Conservation (phyloP, 2,329 filamentous ascomycete species). For the Fusarium burgessii region DNA sequence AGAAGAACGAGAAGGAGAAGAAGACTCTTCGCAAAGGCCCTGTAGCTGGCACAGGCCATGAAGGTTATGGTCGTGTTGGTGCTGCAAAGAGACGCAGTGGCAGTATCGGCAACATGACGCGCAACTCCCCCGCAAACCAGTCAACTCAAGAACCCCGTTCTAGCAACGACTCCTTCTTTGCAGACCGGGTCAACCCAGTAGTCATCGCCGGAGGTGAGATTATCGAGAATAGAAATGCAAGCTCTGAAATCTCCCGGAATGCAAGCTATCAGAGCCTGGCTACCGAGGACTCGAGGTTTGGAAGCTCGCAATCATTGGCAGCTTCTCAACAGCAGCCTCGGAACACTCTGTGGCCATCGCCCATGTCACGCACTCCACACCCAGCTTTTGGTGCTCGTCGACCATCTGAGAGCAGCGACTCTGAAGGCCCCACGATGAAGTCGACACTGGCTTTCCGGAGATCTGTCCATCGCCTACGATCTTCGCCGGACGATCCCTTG, state of each 20-base stretch:
- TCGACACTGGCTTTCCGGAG: slow-evolving; percentile 66
- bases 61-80: slow-evolving; percentile 80
- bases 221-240: slow-evolving; percentile 69
- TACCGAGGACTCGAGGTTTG: slow-evolving; percentile 53
- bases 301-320: slow-evolving; percentile 55
- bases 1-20: slow-evolving; percentile 64
- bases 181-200: slow-evolving; percentile 73
- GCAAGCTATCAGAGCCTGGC: slow-evolving; percentile 64
- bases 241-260: slow-evolving; percentile 60
- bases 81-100: slow-evolving; percentile 72
- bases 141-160: slow-evolving; percentile 65
- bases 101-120: slow-evolving; percentile 62
- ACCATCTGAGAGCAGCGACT: slow-evolving; percentile 69
- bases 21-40: slow-evolving; percentile 75
- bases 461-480: slow-evolving; percentile 64
- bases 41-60: slow-evolving; percentile 91
- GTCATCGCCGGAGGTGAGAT: slow-evolving; percentile 74
- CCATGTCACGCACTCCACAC: slow-evolving; percentile 57
- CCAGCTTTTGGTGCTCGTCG: slow-evolving; percentile 49
- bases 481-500: slow-evolving; percentile 58
- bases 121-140: slow-evolving; percentile 58
- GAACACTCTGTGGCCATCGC: slow-evolving; percentile 66
- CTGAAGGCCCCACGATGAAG: slow-evolving; percentile 61
- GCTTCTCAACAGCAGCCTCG: slow-evolving; percentile 56
- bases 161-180: slow-evolving; percentile 68